Conservation (phyloP, 139 green algal genomes). For the Pleodorina starrii region DNA sequence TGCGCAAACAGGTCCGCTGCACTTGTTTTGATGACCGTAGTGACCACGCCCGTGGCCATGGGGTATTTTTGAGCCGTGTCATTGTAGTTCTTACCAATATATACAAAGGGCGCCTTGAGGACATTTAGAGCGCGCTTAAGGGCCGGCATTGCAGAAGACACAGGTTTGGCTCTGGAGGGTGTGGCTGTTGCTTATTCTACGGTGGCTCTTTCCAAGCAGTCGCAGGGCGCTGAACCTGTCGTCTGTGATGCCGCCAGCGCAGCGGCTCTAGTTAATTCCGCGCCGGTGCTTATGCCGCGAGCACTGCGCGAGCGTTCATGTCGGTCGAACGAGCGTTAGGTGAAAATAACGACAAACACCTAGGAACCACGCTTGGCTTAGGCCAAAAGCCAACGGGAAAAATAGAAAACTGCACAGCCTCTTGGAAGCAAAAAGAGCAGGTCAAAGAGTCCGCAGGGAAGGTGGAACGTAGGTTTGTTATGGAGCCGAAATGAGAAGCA, state of each 20-base stretch:
- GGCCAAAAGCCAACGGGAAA: too few species aligned
- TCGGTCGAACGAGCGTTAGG: not conserved
- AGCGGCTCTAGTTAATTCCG: not conserved
- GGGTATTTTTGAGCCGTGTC: constrained; percentile 70
- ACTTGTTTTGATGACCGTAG: constrained; percentile 88
- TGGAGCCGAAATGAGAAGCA: too few species aligned
- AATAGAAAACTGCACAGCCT: too few species aligned
- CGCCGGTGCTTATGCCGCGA: constrained; percentile 37
- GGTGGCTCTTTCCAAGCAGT: not conserved
- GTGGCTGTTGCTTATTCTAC: not conserved
- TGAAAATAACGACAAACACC: too few species aligned
- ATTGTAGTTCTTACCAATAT: constrained; percentile 71
- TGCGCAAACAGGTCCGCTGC: constrained; percentile 93
- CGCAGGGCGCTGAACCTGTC: constrained; percentile 26
- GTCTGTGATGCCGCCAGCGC: constrained; percentile 27
- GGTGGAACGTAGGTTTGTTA: not conserved
- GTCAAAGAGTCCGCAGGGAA: not conserved
- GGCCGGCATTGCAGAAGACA: not conserved
- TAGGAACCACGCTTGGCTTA: too few species aligned
- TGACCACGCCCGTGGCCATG: constrained; percentile 83
- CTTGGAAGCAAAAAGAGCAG: too few species aligned
- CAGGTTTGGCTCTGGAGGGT: not conserved
- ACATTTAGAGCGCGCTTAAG: not conserved
- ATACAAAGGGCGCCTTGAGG: constrained; percentile 61
- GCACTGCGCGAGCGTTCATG: constrained; percentile 4